phyloP scores from a whole-genome alignment of 306 rosid genomes.

The Mucuna pruriens region DNA sequence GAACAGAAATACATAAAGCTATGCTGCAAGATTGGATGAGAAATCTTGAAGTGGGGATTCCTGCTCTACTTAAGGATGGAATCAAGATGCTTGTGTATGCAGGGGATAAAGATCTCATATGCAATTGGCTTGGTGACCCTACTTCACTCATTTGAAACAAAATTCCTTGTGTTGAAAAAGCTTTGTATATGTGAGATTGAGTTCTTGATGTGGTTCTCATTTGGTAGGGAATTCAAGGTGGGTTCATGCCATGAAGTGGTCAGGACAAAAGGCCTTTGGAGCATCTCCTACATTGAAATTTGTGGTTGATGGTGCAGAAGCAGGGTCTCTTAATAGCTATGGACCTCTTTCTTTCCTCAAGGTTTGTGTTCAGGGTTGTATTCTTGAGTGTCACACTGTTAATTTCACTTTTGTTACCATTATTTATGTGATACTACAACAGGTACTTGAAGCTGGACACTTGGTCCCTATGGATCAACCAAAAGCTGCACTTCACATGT shows the following conservation, averaged over 20 bases:
- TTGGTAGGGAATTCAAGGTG: slow-evolving; percentile 78
- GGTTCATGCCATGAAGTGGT: slow-evolving; percentile 88
- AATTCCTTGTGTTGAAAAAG: neutral
- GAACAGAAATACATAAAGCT: slow-evolving; percentile 50
- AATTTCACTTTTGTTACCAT: neutral
- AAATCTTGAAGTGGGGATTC: slow-evolving; percentile 82
- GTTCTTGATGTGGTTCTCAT: neutral
- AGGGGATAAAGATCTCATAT: slow-evolving; percentile 85
- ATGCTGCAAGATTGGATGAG: slow-evolving; percentile 76
- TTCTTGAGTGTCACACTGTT: neutral
- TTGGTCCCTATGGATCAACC: slow-evolving; percentile 99
- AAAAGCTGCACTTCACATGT: slow-evolving; percentile 77
- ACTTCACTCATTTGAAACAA: neutral
- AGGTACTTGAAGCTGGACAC: slow-evolving; percentile 81
- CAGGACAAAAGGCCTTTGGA: slow-evolving; percentile 66
- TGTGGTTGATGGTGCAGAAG: slow-evolving; percentile 66
- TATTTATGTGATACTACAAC: neutral
- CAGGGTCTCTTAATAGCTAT: slow-evolving; percentile 64
- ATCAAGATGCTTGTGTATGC: slow-evolving; percentile 81
- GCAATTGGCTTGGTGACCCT: slow-evolving; percentile 91
- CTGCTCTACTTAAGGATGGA: slow-evolving; percentile 86
- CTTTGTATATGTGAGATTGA: neutral
- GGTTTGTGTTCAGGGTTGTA: slow-evolving; percentile 46
- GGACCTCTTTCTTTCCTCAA: slow-evolving; percentile 82
- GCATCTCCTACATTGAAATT: slow-evolving; percentile 45